These are phyloP conservation scores for Arthrobotrys megalospora DNA, from an alignment of 2,329 filamentous ascomycete genomes.

Conservation along the genomic window DNA sequence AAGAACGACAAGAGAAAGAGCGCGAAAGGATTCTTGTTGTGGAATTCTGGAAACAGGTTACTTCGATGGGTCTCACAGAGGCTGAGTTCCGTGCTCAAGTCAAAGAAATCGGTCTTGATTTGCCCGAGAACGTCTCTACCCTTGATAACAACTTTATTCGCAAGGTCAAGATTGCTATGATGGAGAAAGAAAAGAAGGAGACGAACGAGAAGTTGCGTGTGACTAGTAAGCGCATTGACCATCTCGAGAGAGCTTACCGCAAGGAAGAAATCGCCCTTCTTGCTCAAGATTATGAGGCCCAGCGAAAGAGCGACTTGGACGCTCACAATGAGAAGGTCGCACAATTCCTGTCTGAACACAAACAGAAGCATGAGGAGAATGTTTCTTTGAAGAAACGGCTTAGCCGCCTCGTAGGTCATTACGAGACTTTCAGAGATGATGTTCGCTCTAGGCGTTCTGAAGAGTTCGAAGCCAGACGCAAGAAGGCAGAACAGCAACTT, in stretches of 20 bases:
- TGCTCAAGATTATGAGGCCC: conserved; percentile 84
- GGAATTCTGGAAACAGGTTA: conserved; percentile 92
- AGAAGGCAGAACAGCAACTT: conserved; percentile 90
- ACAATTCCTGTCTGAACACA: conserved; percentile 83
- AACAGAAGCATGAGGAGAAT: conserved; percentile 91
- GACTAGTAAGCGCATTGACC: conserved; percentile 95
- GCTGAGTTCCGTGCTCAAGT: conserved; percentile 54
- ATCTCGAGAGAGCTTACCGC: conserved; percentile 95
- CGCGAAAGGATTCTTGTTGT: conserved; percentile 90
- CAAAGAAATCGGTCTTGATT: conserved; percentile 73
- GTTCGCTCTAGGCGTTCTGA: conserved; percentile 90
- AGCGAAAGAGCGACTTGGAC: conserved; percentile 82
- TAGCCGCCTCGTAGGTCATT: conserved; percentile 83
- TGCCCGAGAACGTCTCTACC: conserved; percentile 82
- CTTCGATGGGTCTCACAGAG: conserved; percentile 68
- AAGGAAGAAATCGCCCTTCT: conserved; percentile 96
- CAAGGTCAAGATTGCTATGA: conserved; percentile 92
- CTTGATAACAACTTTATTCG: conserved; percentile 92
- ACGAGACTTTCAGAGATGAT: conserved; percentile 85
- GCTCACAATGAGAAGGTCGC: conserved; percentile 84
- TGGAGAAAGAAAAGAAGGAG: conserved; percentile 98
- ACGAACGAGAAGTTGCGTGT: conserved; percentile 91
- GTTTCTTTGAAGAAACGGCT: conserved; percentile 95
- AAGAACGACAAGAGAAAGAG: conserved; percentile 86
- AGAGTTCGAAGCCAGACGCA: conserved; percentile 95